phyloP scores from a whole-genome alignment of 1,284 basidiomycete genomes.

The Schizopora paradoxa region DNA sequence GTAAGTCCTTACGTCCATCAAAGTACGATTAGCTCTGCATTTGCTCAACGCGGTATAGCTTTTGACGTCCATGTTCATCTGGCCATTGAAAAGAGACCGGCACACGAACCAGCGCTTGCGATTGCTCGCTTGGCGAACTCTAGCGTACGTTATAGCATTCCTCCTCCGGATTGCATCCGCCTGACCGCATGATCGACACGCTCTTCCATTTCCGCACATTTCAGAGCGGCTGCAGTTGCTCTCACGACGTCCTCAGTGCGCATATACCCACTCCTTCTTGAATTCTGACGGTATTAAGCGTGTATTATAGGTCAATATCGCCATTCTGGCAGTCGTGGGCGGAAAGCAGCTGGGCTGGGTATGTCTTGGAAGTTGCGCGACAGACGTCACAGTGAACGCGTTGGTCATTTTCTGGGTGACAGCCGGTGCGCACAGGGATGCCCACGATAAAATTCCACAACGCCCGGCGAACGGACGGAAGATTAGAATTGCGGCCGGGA shows the following conservation, averaged over 20 bases:
- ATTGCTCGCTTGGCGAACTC: constrained; percentile 35
- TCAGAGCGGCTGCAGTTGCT: constrained; percentile 40
- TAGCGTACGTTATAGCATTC: constrained; percentile 28
- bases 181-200: too few relatives aligned
- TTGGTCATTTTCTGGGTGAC: constrained; percentile 39
- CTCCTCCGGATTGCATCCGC: background rate
- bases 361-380: constrained; percentile 47
- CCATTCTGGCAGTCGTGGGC: constrained; percentile 42
- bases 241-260: constrained; percentile 38
- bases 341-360: constrained; percentile 50
- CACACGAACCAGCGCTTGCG: constrained; percentile 33
- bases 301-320: constrained; percentile 38
- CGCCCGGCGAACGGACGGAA: too few relatives aligned
- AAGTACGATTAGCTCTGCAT: background rate
- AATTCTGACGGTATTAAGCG: background rate
- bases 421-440: constrained; percentile 2
- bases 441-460: background rate
- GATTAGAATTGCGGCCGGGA: too few relatives aligned
- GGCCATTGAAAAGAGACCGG: constrained; percentile 36
- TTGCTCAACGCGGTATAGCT: constrained; percentile 17
- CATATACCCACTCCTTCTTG: background rate
- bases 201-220: constrained; percentile 8
- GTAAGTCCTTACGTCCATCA: constrained; percentile 15
- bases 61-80: constrained; percentile 42
- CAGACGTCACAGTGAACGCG: constrained; percentile 41